Base-by-base conservation (phyloP, 179 eudicot genomes). In the Pouteria campechiana region DNA sequence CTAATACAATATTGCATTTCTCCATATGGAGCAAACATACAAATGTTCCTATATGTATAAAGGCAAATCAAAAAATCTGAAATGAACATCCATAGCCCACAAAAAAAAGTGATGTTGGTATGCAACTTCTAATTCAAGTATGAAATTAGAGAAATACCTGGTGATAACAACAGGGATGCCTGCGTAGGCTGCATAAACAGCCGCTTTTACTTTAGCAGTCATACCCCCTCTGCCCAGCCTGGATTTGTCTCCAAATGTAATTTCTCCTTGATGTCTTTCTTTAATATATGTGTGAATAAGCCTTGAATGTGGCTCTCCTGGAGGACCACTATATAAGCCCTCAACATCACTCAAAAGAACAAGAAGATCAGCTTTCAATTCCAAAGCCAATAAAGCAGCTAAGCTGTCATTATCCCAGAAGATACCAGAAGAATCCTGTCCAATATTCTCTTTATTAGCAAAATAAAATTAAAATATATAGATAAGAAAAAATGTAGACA, bases 341-440 rank as follows among this genome's bases (percentile, higher is more conserved):
- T 89, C 97, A 37, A 89, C 97, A 60, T 89, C 97, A 70, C 97
- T 89, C 74, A 89, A 69, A 63, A 89, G 58, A 45, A 89, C 48
- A 41, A 89, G 97, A 44, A 89, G 97, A 58, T 89, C 95, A 19
- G 97, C 97, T 69, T 85, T 79, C 27, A 89, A 69, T 59, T 89
- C 97, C 72, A 85, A 57, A 36, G 97, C 97, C 12, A 89, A 67
- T 34, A 89, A 72, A 34, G 93, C 97, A 6, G 97, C 79, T 55
- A 89, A 79, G 61, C 97, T 89, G 54, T 89, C 97, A 53, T 89
- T 89, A 63, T 89, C 97, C 97, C 97, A 89, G 53, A 89, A 89
- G 50, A 89, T 89, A 56, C 97, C 97, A 41, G 95, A 74, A 32
- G 95, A 72, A 58, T 89, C 97, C 97, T 89, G 57, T 39, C 46